phyloP scores from a whole-genome alignment of 192 early-diverging fungal species.

The Anaeromyces robustus region DNA sequence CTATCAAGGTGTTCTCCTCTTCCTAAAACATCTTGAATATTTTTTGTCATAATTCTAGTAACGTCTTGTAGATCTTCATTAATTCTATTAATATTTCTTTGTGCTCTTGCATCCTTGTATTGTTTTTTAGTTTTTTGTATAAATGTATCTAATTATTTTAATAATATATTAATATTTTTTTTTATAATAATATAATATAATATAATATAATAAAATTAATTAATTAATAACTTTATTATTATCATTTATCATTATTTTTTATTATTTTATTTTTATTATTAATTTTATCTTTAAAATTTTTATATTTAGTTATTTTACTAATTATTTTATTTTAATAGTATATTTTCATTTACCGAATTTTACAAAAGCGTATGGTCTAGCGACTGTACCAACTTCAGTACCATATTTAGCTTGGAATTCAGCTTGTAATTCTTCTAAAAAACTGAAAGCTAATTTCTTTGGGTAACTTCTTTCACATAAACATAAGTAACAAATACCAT shows the following conservation, averaged over 20 bases:
- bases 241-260: no score
- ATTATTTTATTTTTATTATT: no score
- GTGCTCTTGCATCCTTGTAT: slow-evolving; percentile 88
- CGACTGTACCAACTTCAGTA: slow-evolving; percentile 66
- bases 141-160: slow-evolving; percentile 60
- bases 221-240: no score
- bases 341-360: slow-evolving; percentile 57
- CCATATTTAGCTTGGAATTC: slow-evolving; percentile 92
- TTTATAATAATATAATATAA: no score
- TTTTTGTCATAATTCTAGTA: slow-evolving; percentile 94
- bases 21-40: slow-evolving; percentile 91
- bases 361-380: slow-evolving; percentile 92
- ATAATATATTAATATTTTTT: no score
- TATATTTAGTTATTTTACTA: no score
- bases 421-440: slow-evolving; percentile 83
- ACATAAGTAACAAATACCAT: slow-evolving; percentile 83
- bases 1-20: slow-evolving; percentile 69
- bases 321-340: no score
- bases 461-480: slow-evolving; percentile 90
- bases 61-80: slow-evolving; percentile 95
- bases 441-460: slow-evolving; percentile 79
- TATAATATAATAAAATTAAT: no score
- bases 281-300: no score
- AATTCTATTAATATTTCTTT: slow-evolving; percentile 77
- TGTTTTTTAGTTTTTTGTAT: slow-evolving; percentile 96